phyloP scores from a whole-genome alignment of 768 basidiomycete species.

The Phallus indusiatus region DNA sequence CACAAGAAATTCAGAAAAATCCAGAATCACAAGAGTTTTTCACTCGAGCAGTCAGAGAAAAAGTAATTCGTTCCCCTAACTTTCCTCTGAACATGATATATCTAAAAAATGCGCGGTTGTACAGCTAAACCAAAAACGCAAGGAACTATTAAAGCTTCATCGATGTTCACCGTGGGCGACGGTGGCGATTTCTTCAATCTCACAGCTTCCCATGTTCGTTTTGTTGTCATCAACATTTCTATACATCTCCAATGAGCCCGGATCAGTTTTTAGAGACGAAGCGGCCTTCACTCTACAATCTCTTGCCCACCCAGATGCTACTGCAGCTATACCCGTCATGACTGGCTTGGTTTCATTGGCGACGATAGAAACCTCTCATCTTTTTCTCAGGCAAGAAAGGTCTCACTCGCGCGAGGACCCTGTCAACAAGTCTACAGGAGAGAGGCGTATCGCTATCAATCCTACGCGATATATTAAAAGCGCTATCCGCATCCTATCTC shows the following conservation, averaged over 20 bases:
- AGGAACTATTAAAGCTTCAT: conserved; percentile 51
- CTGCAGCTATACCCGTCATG: conserved; percentile 56
- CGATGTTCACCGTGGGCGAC: conserved; percentile 49
- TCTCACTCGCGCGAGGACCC: conserved; percentile 17
- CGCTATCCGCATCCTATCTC: conserved; percentile 44
- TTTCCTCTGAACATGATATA: background rate
- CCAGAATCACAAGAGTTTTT: conserved; percentile 1
- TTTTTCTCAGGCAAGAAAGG: conserved; percentile 49
- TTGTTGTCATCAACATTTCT: conserved; percentile 51
- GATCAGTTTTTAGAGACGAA: conserved; percentile 65
- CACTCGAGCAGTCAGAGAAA: background rate
- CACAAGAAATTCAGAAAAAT: background rate
- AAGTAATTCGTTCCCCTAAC: background rate
- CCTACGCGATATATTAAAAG: conserved; percentile 45
- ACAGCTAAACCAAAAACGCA: conserved; percentile 45
- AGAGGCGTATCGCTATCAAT: conserved; percentile 26
- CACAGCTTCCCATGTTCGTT: conserved; percentile 68
- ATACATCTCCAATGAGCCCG: conserved; percentile 39
- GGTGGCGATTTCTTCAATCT: conserved; percentile 49
- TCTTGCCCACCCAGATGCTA: conserved; percentile 61
- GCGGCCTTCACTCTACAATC: conserved; percentile 67
- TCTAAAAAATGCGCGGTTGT: background rate
- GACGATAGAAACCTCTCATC: conserved; percentile 68
- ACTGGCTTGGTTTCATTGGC: conserved; percentile 69
- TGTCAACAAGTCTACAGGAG: background rate